Conservation (phyloP, 352 stramenopile genomes). For the Globisporangium canariense region DNA sequence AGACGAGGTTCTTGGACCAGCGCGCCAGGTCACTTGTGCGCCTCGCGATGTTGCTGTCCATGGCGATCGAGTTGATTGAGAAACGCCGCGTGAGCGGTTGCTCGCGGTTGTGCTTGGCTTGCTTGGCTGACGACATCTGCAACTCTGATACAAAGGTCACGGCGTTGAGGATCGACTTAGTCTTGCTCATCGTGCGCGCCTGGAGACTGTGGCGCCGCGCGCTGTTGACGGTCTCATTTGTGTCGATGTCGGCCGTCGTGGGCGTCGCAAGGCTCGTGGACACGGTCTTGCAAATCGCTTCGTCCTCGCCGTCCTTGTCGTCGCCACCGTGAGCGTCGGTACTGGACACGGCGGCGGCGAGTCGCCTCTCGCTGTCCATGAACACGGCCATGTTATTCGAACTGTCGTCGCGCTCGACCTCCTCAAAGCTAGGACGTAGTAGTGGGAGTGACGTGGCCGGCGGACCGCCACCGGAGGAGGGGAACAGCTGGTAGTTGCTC, state of each 20-base stretch:
- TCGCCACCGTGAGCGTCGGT: neutral
- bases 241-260: neutral
- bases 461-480: neutral
- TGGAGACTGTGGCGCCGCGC: constrained; percentile 10
- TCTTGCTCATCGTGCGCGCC: constrained; percentile 14
- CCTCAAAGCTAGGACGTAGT: constrained; percentile 6
- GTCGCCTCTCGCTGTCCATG: neutral
- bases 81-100: constrained; percentile 34
- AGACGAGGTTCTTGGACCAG: constrained; percentile 9
- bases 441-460: constrained; percentile 7
- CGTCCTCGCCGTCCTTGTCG: neutral
- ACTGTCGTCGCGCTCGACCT: neutral
- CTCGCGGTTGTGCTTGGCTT: constrained; percentile 20
- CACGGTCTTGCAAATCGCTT: neutral
- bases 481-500: constrained; percentile 18
- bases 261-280: neutral
- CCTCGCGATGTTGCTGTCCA: constrained; percentile 10
- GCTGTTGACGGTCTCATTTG: constrained; percentile 5
- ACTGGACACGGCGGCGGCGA: neutral
- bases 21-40: constrained; percentile 11
- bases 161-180: constrained; percentile 18
- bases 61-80: constrained; percentile 26
- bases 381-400: neutral
- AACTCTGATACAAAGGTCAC: constrained; percentile 15
- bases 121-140: constrained; percentile 8